A percentile compares a stretch with the other conserved stretches of the same genome.
These are phyloP conservation scores for Xenoacremonium recifei DNA, from an alignment of 2,329 filamentous ascomycete species.

Conservation along the genomic window DNA sequence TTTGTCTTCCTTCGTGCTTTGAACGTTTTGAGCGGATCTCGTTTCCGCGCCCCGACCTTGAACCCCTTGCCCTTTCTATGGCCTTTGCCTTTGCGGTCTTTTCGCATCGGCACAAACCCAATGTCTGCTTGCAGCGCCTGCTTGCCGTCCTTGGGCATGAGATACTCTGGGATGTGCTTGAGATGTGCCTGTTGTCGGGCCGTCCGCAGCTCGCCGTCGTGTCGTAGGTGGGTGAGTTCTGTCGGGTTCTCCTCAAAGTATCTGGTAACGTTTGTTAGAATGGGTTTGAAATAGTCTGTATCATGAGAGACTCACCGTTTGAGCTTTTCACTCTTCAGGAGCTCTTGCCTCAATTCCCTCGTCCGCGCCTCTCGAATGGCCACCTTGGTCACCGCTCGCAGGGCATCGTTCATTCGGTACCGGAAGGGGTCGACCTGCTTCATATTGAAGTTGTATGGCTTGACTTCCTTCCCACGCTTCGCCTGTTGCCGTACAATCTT, in stretches of 20 bases:
- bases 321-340: constrained; percentile 91
- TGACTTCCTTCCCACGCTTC: constrained; percentile 76
- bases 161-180: constrained; percentile 91
- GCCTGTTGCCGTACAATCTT: constrained; percentile 78
- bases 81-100: constrained; percentile 51
- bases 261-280: no score
- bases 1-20: constrained; percentile 59
- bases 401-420: constrained; percentile 90
- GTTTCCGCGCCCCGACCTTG: constrained; percentile 61
- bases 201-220: constrained; percentile 84
- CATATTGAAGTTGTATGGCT: constrained; percentile 94
- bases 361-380: constrained; percentile 88
- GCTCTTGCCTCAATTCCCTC: constrained; percentile 81
- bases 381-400: constrained; percentile 85
- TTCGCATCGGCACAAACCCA: constrained; percentile 72
- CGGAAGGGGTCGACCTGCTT: constrained; percentile 89
- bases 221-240: constrained; percentile 81
- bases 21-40: constrained; percentile 87
- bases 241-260: constrained; percentile 97
- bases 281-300: constrained; percentile 3
- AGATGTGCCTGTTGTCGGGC: constrained; percentile 85
- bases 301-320: constrained; percentile 52
- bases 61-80: constrained; percentile 44
- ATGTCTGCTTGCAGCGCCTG: constrained; percentile 66
- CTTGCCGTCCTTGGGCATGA: constrained; percentile 76